Percentiles rank a stretch among this genome's conserved stretches.
phyloP scores from a whole-genome alignment of 1,284 basidiomycete species.

The Leucoagaricus sp. region DNA sequence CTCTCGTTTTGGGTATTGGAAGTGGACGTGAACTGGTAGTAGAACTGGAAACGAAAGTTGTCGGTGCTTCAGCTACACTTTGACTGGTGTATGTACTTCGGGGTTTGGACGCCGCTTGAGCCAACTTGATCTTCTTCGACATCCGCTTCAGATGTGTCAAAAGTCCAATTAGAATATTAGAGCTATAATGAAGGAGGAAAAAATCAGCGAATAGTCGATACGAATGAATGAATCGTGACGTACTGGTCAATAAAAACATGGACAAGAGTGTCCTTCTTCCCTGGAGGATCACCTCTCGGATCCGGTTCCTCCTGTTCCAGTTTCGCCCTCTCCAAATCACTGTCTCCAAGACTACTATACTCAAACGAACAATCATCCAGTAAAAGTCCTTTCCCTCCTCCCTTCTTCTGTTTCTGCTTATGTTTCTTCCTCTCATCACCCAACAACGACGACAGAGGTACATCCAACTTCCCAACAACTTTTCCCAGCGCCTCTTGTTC shows the following conservation, averaged over 20 bases:
- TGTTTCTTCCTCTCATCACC: background rate
- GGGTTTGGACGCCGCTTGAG: conserved; percentile 33
- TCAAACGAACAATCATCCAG: conserved; percentile 7
- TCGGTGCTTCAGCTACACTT: conserved; percentile 19
- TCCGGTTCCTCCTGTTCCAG: conserved; percentile 37
- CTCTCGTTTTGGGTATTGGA: conserved; percentile 19
- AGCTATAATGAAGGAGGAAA: conserved; percentile 43
- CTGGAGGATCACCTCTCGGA: conserved; percentile 40
- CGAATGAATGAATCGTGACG: conserved; percentile 15
- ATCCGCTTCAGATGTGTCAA: conserved; percentile 60
- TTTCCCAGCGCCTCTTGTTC: conserved; percentile 47
- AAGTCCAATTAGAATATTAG: conserved; percentile 83
- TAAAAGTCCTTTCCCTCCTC: background rate
- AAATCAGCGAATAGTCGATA: background rate
- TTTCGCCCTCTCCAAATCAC: conserved; percentile 6
- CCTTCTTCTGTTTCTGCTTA: conserved; percentile 5
- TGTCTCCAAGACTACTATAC: conserved; percentile 8
- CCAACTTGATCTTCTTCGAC: conserved; percentile 17
- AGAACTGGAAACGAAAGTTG: background rate
- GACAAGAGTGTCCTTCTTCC: conserved; percentile 57
- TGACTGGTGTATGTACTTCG: conserved; percentile 25
- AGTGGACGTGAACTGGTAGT: conserved; percentile 19
- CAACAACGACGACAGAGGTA: background rate
- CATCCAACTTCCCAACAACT: conserved; percentile 32
- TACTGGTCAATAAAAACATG: conserved; percentile 91